Evolutionary conservation across 768 basidiomycete species (phyloP).

Genomic region (Mycena latifolia): DNA sequence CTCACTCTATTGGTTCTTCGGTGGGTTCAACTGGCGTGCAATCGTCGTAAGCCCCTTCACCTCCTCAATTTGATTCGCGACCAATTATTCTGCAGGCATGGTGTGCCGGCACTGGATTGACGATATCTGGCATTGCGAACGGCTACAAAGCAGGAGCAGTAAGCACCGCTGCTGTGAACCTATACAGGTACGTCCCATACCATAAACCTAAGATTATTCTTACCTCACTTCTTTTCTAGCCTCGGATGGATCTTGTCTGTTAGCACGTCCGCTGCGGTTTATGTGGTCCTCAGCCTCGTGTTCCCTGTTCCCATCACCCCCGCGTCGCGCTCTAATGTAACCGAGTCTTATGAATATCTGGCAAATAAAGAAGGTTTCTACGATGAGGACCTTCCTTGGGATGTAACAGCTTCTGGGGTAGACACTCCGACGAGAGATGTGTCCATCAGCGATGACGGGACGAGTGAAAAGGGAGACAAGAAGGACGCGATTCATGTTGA

Average conservation of each 20-base stretch:
- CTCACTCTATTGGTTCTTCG: constrained; percentile 32
- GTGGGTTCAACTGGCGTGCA: constrained; percentile 36
- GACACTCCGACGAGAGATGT: background rate
- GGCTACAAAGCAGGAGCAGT: constrained; percentile 29
- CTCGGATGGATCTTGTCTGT: constrained; percentile 35
- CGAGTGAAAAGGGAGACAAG: constrained; percentile 26
- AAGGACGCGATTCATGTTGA: background rate
- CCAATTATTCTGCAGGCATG: constrained; percentile 18
- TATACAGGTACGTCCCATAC: constrained; percentile 20
- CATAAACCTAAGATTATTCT: background rate
- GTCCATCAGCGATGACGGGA: constrained; percentile 21
- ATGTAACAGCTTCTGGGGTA: constrained; percentile 18
- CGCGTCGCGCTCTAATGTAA: constrained; percentile 2
- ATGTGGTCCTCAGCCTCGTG: constrained; percentile 27
- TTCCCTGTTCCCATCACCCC: constrained; percentile 33
- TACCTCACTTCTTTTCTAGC: background rate
- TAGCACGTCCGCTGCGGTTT: constrained; percentile 22
- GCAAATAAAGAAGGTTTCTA: constrained; percentile 34
- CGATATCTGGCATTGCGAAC: constrained; percentile 31
- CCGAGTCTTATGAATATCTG: constrained; percentile 26
- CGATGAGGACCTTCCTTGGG: constrained; percentile 35
- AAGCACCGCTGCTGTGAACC: constrained; percentile 22
- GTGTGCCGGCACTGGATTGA: constrained; percentile 30
- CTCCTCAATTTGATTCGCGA: background rate
- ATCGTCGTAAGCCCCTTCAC: constrained; percentile 23